These are phyloP conservation scores for Ophiocordyceps australis DNA, from an alignment of 2,329 filamentous ascomycete species.

Conservation along the genomic window DNA sequence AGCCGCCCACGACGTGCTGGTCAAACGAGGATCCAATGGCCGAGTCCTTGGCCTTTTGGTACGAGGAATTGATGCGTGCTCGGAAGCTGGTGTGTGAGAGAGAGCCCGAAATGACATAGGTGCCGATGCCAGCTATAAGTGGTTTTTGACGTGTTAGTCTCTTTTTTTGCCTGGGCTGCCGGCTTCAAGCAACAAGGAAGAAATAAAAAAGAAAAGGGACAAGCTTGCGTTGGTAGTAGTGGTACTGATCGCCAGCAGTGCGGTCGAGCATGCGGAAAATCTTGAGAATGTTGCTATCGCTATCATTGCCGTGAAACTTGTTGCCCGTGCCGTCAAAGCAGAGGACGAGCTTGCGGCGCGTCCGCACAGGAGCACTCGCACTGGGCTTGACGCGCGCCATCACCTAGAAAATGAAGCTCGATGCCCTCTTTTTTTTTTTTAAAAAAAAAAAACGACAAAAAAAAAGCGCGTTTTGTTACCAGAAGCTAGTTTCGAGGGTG, in stretches of 20 bases:
- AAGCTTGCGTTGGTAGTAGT: slow-evolving; percentile 42
- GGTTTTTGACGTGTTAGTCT: too few species aligned
- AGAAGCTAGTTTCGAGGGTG: too few species aligned
- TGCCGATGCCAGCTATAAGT: slow-evolving; percentile 56
- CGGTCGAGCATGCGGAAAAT: slow-evolving; percentile 54
- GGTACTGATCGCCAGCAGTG: slow-evolving; percentile 39
- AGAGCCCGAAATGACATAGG: slow-evolving; percentile 45
- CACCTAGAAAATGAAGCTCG: too few species aligned
- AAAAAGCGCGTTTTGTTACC: too few species aligned
- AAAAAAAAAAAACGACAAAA: too few species aligned
- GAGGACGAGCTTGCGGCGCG: slow-evolving; percentile 31
- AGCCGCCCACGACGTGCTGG: slow-evolving; percentile 68
- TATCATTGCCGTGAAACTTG: slow-evolving; percentile 43
- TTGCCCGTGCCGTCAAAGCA: slow-evolving; percentile 49
- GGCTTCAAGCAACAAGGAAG: too few species aligned
- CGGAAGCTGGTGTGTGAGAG: slow-evolving; percentile 36
- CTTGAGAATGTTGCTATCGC: slow-evolving; percentile 49
- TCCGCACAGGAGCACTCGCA: too few species aligned
- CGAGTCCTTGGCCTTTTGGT: slow-evolving; percentile 58
- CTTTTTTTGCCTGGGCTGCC: too few species aligned
- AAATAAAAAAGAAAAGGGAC: not conserved
- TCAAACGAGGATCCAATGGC: slow-evolving; percentile 67
- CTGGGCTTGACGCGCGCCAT: too few species aligned
- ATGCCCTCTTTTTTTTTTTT: too few species aligned
- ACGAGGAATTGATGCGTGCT: slow-evolving; percentile 46